Evolutionary conservation across 345 rosid species (phyloP), one percentile per base, ranked within the genome.

Genomic region (Litchi chinensis): DNA sequence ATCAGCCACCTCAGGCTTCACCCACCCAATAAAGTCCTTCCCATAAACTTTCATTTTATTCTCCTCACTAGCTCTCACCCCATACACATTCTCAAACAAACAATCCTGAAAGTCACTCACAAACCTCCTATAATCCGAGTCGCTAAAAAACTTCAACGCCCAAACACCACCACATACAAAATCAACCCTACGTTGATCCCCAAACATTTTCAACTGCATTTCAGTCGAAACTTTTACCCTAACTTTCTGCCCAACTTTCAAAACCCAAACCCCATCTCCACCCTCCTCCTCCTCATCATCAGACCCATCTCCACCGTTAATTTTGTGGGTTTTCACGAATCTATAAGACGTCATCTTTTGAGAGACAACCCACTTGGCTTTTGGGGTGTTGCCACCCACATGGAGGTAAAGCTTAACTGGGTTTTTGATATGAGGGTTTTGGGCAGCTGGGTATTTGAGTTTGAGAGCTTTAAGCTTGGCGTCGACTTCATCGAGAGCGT

Each of bases 11-110:
- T 93, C 99, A 0, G 99, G 99, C 28, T 92, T 95, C 48, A 86
- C 84, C 99, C 99, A 95, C 7, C 96, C 93, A 0, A 95, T 82
- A 80, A 95, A 95, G 43, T 95, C 99, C 86, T 92, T 95, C 52
- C 98, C 98, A 41, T 89, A 95, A 19, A 91, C 85, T 81, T 95
- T 93, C 64, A 89, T 24, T 87, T 86, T 93, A 71, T 85, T 95
- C 75, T 86, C 91, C 39, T 95, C 98, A 0, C 84, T 88, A 0
- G 97, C 93, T 75, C 77, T 81, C 44, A 93, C 40, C 82, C 91
- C 88, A 71, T 92, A 84, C 44, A 92, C 96, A 83, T 95, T 95
- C 86, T 95, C 98, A 79, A 93, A 95, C 80, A 95, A 65, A 73
- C 90, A 90, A 76, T 91, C 89, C 66, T 95, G 97, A 62, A 88